Evolutionary conservation across 306 rosid genomes (phyloP).

Genomic region (Vicia faba): DNA sequence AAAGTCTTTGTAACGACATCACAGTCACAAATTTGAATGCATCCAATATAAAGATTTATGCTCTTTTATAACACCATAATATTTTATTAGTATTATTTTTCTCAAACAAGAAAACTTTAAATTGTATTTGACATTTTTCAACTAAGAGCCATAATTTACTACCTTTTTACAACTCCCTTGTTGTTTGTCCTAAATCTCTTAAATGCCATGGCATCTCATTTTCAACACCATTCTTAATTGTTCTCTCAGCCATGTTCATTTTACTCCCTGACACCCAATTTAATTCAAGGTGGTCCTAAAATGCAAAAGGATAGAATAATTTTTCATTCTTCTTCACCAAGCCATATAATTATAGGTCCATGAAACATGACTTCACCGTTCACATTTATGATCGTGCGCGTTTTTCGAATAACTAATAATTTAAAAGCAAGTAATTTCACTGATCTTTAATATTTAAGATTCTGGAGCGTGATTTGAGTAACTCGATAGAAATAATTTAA

Average conservation of each 20-base stretch:
- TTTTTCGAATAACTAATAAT: too few species aligned
- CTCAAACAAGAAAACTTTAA: background rate
- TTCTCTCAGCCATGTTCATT: slow-evolving; percentile 39
- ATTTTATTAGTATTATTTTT: slow-evolving; percentile 5
- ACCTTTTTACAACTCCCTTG: slow-evolving; percentile 34
- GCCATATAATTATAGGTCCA: slow-evolving; percentile 8
- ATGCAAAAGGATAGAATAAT: slow-evolving; percentile 28
- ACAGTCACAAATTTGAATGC: background rate
- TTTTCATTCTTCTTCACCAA: slow-evolving; percentile 26
- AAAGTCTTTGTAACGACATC: background rate
- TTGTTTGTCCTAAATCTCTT: slow-evolving; percentile 33
- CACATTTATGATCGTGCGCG: too few species aligned
- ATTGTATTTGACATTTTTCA: background rate
- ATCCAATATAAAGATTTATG: background rate
- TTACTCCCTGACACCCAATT: slow-evolving; percentile 42
- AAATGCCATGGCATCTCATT: slow-evolving; percentile 41
- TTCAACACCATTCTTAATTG: slow-evolving; percentile 29
- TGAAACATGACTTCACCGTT: slow-evolving; percentile 14
- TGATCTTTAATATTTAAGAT: too few species aligned
- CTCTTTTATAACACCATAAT: slow-evolving; percentile 1
- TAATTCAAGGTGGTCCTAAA: slow-evolving; percentile 41
- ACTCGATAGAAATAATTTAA: too few species aligned
- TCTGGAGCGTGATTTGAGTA: background rate
- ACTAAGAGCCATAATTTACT: slow-evolving; percentile 22
- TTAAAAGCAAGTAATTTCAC: too few species aligned